Conservation (phyloP, 805 yeast species). For the Starmerella cellae region DNA sequence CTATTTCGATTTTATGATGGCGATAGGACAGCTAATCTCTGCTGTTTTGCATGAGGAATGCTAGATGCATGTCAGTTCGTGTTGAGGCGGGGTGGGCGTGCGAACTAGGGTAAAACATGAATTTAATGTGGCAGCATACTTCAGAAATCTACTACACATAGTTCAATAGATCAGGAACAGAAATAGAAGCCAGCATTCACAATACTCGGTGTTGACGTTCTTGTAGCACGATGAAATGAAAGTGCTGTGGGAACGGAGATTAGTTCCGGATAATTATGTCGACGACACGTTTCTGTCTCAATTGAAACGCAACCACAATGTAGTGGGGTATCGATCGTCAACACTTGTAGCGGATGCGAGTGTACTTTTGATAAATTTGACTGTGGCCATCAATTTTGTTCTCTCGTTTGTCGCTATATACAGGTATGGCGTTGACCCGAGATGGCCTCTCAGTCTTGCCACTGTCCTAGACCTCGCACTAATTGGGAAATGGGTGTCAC, state of each 20-base stretch:
- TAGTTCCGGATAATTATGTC: constrained; percentile 84
- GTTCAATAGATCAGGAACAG: no score
- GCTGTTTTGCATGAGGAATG: no score
- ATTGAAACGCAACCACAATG: constrained; percentile 62
- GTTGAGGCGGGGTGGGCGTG: no score
- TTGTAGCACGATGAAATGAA: constrained; percentile 29
- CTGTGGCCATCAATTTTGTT: constrained; percentile 49
- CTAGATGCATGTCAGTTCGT: no score
- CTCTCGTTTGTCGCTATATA: constrained; percentile 51
- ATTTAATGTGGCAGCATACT: no score
- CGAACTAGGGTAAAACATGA: no score
- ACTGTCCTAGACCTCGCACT: constrained; percentile 14
- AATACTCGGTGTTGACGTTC: no score
- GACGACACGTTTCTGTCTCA: constrained; percentile 71
- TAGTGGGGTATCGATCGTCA: constrained; percentile 48
- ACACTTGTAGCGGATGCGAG: constrained; percentile 61
- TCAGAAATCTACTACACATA: no score
- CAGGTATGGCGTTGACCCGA: constrained; percentile 24
- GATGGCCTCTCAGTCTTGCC: constrained; percentile 22
- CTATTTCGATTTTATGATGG: neutral
- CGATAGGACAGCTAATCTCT: no score
- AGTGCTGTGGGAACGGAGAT: constrained; percentile 70
- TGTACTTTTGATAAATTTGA: constrained; percentile 50
- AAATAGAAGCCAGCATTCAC: no score
- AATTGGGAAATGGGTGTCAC: constrained; percentile 22